Percentiles rank a stretch among this genome's conserved stretches.
phyloP scores from a whole-genome alignment of 2,329 filamentous ascomycete species.

The Colletotrichum camelliae region DNA sequence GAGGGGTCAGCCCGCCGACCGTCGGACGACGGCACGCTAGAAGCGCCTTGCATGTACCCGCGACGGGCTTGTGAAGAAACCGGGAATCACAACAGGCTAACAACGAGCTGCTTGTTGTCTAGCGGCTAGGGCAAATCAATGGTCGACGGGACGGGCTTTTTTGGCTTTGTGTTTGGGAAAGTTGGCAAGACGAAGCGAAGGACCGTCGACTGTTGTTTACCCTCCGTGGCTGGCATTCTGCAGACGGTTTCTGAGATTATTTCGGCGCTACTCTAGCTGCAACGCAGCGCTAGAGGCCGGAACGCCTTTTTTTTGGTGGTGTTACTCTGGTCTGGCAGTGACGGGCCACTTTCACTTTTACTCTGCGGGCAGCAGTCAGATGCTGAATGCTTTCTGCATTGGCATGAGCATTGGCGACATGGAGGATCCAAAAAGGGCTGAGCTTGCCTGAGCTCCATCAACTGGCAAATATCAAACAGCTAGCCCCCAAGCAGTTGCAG shows the following conservation, averaged over 20 bases:
- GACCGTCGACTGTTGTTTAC: background rate
- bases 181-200: background rate
- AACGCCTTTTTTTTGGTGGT: background rate
- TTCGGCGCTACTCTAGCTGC: slow-evolving; percentile 1
- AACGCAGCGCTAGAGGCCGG: background rate
- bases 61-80: background rate
- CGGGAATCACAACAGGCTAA: background rate
- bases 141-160: background rate
- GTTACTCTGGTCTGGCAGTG: slow-evolving; percentile 2
- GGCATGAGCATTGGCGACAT: background rate
- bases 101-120: background rate
- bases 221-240: background rate
- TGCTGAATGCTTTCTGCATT: background rate
- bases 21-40: slow-evolving; percentile 17
- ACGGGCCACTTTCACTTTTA: background rate
- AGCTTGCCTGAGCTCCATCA: background rate
- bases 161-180: background rate
- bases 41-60: slow-evolving; percentile 1
- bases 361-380: background rate
- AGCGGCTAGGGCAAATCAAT: background rate
- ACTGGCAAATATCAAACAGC: background rate
- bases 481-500: background rate
- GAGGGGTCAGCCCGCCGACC: background rate
- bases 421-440: background rate
- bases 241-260: background rate